Evolutionary conservation across 495 filamentous ascomycete species (phyloP).

Genomic region (Talaromyces proteolyticus): DNA sequence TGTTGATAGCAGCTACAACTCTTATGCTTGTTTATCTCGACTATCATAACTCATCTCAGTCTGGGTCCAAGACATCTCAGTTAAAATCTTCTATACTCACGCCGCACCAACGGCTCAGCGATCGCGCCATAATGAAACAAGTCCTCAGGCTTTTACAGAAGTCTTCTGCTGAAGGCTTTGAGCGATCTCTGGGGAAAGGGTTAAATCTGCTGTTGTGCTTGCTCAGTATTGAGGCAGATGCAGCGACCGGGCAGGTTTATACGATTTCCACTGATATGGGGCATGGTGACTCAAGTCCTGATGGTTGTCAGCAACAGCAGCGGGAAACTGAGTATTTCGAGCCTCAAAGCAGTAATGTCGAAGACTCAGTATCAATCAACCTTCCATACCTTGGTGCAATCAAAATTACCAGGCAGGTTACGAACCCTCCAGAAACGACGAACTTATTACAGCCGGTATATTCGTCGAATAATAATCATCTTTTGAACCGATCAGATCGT

Average conservation of each 20-base stretch:
- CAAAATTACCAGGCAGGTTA: constrained; percentile 17
- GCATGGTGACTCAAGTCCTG: constrained; percentile 9
- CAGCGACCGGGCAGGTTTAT: constrained; percentile 15
- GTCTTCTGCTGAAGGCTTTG: not conserved
- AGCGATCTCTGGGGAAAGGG: not conserved
- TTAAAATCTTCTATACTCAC: constrained; percentile 17
- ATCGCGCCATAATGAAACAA: constrained; percentile 38
- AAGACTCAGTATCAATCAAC: constrained; percentile 14
- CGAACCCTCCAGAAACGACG: not conserved
- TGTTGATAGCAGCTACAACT: constrained; percentile 38
- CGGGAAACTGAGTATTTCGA: constrained; percentile 8
- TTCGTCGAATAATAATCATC: not conserved
- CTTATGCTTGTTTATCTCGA: constrained; percentile 21
- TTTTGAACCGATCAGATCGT: too few species aligned
- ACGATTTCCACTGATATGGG: constrained; percentile 12
- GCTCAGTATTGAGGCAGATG: constrained; percentile 17
- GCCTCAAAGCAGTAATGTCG: constrained; percentile 6
- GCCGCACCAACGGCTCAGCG: constrained; percentile 30
- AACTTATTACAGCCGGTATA: not conserved
- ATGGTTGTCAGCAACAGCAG: too few species aligned
- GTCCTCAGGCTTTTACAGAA: constrained; percentile 24
- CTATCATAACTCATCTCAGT: constrained; percentile 11
- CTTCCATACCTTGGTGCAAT: constrained; percentile 38
- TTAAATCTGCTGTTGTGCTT: not conserved
- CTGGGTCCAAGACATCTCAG: constrained; percentile 4